Conservation (phyloP, 129 eudicot species). For the Daucus carota region DH1_v3.0 NC_030386.2:7503001-7503500, state of each 20-base stretch:
- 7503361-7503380: not conserved
- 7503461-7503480: conserved; percentile 74
- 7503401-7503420: conserved; percentile 93
- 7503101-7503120: no score
- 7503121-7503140: no score
- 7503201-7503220: not conserved
- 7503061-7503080: no score
- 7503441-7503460: conserved; percentile 78
- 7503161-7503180: not conserved
- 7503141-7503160: no score
- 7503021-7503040: no score
- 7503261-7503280: not conserved
- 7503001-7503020: no score
- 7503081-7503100: no score
- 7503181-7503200: not conserved
- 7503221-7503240: not conserved
- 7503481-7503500: conserved; percentile 19
- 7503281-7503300: not conserved
- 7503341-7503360: not conserved
- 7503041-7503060: no score
- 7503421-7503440: conserved; percentile 88
- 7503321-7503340: not conserved
- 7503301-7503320: conserved; percentile 1
- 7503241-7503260: not conserved
- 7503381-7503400: conserved; percentile 38